phyloP scores from a whole-genome alignment of 2,329 filamentous ascomycete species.

The Aspergillus sp. region DNA sequence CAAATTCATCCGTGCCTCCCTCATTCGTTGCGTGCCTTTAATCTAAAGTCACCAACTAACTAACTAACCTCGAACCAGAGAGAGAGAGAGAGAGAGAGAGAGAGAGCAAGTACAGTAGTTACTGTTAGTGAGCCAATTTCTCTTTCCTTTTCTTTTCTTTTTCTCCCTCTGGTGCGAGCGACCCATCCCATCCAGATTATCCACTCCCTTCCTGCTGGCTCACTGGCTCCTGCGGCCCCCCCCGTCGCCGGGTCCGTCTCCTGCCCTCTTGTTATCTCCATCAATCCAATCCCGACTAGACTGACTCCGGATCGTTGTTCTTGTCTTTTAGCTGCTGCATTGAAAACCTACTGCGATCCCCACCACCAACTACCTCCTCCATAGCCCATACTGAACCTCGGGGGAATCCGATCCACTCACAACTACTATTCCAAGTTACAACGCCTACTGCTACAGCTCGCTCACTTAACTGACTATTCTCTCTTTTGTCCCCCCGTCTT shows the following conservation, averaged over 20 bases:
- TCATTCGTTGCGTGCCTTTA: not conserved
- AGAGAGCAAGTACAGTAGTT: too few species aligned
- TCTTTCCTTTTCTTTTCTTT: constrained; percentile 2
- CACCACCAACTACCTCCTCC: constrained; percentile 12
- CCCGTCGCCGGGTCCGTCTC: constrained; percentile 12
- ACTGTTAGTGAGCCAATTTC: not conserved
- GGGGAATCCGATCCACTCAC: constrained; percentile 23
- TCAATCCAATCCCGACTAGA: constrained; percentile 1
- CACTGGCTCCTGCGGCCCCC: constrained; percentile 4
- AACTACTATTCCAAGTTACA: constrained; percentile 6
- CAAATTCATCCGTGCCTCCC: not conserved
- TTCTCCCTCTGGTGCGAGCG: not conserved
- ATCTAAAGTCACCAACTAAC: too few species aligned
- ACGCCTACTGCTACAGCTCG: constrained; percentile 2
- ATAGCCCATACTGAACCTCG: constrained; percentile 16
- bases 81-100: too few species aligned
- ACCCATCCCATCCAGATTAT: too few species aligned
- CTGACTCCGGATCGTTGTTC: constrained; percentile 5
- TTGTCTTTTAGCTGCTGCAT: not conserved
- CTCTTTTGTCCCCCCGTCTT: constrained; percentile 3
- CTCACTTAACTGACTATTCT: constrained; percentile 3
- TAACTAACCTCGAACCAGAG: not conserved
- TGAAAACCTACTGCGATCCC: constrained; percentile 10
- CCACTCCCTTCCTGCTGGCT: constrained; percentile 2
- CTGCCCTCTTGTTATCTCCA: constrained; percentile 3